Evolutionary conservation across 768 basidiomycete species (phyloP).

Genomic region (Amanita jacksonii): DNA sequence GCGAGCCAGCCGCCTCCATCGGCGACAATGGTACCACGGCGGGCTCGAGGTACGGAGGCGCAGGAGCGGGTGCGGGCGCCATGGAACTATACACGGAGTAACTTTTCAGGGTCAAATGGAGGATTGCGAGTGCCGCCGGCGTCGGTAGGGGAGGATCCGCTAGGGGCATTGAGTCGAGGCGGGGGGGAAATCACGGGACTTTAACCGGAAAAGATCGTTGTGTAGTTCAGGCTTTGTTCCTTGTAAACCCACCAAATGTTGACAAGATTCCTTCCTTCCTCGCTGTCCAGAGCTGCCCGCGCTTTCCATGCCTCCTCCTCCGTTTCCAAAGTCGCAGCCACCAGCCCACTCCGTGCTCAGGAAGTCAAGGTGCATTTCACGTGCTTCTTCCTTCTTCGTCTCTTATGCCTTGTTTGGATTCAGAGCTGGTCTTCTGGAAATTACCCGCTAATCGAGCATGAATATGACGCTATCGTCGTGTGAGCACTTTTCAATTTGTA

Average conservation of each 20-base stretch:
- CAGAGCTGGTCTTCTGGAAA: conserved; percentile 77
- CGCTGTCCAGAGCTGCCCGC: conserved; percentile 39
- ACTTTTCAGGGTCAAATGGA: conserved; percentile 34
- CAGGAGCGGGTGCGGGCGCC: conserved; percentile 24
- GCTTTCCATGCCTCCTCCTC: conserved; percentile 60
- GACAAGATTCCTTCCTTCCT: conserved; percentile 50
- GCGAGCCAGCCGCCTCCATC: conserved; percentile 14
- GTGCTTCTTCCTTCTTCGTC: conserved; percentile 10
- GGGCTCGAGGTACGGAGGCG: not conserved
- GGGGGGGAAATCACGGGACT: conserved; percentile 7
- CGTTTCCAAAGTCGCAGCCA: conserved; percentile 51
- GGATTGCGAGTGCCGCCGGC: conserved; percentile 42
- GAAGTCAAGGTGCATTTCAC: conserved; percentile 55
- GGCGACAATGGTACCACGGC: not conserved
- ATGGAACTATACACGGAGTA: conserved; percentile 49
- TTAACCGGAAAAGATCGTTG: not conserved
- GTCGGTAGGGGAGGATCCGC: conserved; percentile 17
- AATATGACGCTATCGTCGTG: conserved; percentile 99
- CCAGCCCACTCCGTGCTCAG: conserved; percentile 71
- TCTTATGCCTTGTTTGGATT: conserved; percentile 13
- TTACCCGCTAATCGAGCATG: conserved; percentile 97
- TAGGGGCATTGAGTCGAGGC: conserved; percentile 21
- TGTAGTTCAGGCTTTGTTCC: not conserved
- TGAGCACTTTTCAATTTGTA: conserved; percentile 33
- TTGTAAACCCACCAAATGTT: conserved; percentile 19